These are phyloP conservation scores for Juglanconis oblonga DNA, from an alignment of 2,329 filamentous ascomycete species.

Conservation along the genomic window DNA sequence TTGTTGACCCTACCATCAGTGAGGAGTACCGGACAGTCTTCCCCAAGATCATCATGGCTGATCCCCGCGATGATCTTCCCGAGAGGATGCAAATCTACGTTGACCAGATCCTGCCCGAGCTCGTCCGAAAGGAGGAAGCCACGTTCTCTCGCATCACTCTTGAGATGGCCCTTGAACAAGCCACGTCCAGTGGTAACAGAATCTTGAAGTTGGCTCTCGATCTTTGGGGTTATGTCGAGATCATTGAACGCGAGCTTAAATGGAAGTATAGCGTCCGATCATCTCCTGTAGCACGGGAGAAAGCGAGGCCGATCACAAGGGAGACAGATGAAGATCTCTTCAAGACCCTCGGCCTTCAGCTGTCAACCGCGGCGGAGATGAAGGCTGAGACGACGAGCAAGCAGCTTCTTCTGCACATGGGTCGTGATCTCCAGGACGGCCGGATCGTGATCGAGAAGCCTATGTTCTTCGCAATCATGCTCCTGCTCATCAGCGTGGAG, in stretches of 20 bases:
- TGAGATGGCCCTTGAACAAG: constrained; percentile 45
- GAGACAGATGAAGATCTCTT: constrained; percentile 55
- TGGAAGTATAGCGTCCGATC: constrained; percentile 56
- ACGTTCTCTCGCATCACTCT: constrained; percentile 59
- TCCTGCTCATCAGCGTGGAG: constrained; percentile 64
- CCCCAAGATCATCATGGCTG: constrained; percentile 51
- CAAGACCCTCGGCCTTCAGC: constrained; percentile 60
- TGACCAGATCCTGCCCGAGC: constrained; percentile 53
- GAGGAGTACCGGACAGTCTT: constrained; percentile 32
- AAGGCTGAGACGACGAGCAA: constrained; percentile 60
- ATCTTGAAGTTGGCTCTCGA: constrained; percentile 58
- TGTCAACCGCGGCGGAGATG: constrained; percentile 62
- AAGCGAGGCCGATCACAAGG: constrained; percentile 48
- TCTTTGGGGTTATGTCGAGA: constrained; percentile 63
- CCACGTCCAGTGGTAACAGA: constrained; percentile 48
- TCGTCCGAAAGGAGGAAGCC: constrained; percentile 59
- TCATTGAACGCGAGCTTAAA: constrained; percentile 61
- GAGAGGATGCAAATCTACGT: constrained; percentile 59
- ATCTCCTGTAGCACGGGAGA: constrained; percentile 34
- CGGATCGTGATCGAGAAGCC: constrained; percentile 58
- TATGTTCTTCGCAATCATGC: constrained; percentile 59
- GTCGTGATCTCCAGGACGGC: constrained; percentile 59
- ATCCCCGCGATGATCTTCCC: constrained; percentile 59
- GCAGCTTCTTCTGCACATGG: constrained; percentile 56
- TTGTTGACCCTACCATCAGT: constrained; percentile 32